These are phyloP conservation scores for Termitomyces sp. DNA, from an alignment of 768 basidiomycete genomes.

Conservation along the genomic window DNA sequence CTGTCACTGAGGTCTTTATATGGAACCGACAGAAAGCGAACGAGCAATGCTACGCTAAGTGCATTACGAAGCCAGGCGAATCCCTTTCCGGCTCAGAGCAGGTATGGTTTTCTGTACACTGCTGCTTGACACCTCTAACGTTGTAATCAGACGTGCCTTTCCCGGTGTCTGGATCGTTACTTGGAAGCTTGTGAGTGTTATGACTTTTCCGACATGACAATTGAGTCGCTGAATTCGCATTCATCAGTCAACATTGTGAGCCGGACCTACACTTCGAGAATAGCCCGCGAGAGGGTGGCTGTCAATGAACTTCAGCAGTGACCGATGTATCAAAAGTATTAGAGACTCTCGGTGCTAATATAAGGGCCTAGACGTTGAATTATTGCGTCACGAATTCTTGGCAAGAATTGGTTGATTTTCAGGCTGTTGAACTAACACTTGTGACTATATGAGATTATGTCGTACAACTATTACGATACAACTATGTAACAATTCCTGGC, in stretches of 20 bases:
- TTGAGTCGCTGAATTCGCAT: neutral
- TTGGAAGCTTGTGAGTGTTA: slow-evolving; percentile 77
- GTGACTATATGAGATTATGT: slow-evolving; percentile 21
- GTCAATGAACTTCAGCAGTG: neutral
- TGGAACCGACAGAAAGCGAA: slow-evolving; percentile 59
- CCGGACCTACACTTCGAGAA: slow-evolving; percentile 59
- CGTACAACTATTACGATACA: slow-evolving; percentile 10
- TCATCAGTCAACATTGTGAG: slow-evolving; percentile 74
- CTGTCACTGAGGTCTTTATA: neutral
- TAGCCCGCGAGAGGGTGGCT: slow-evolving; percentile 38
- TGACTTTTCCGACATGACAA: neutral
- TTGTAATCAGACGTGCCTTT: slow-evolving; percentile 61
- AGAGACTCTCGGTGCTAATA: neutral
- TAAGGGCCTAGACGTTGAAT: neutral
- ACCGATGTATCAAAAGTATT: neutral
- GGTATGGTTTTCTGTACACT: slow-evolving; percentile 33
- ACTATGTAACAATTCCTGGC: slow-evolving; percentile 12
- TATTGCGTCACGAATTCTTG: neutral
- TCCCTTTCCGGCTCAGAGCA: slow-evolving; percentile 71
- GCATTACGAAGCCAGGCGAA: slow-evolving; percentile 69
- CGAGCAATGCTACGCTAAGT: slow-evolving; percentile 76
- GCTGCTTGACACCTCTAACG: slow-evolving; percentile 1
- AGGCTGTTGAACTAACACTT: neutral
- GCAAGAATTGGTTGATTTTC: neutral
- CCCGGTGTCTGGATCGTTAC: slow-evolving; percentile 76